Conservation (phyloP, 1,139 yeast species). For the Nakaseomyces sp. region DNA sequence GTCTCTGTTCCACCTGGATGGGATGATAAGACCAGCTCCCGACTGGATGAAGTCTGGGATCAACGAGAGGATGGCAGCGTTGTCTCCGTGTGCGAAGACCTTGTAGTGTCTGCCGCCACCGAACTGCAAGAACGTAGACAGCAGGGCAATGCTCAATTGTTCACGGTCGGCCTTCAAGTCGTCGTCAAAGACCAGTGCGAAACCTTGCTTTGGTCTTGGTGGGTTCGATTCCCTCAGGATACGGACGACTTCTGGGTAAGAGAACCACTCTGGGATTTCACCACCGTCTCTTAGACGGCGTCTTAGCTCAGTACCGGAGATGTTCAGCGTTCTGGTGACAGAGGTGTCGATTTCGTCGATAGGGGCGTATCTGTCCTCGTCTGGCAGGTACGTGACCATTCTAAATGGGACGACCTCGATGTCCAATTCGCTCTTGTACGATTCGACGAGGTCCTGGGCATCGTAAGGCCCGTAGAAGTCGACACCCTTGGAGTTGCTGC, state of each 20-base stretch:
- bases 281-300: conserved; percentile 79
- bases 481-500: conserved; percentile 83
- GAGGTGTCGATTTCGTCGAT: conserved; percentile 81
- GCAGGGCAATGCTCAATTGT: conserved; percentile 74
- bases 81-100: conserved; percentile 36
- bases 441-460: conserved; percentile 82
- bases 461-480: conserved; percentile 97
- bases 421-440: conserved; percentile 65
- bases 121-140: conserved; percentile 82
- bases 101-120: conserved; percentile 82
- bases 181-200: conserved; percentile 49
- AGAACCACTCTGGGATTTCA: conserved; percentile 92
- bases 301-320: conserved; percentile 92
- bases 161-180: conserved; percentile 32
- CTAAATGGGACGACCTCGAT: conserved; percentile 93
- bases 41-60: conserved; percentile 79
- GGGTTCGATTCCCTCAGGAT: conserved; percentile 90
- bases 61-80: conserved; percentile 27
- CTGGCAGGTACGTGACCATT: conserved; percentile 94
- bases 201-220: conserved; percentile 84
- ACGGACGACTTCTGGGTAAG: conserved; percentile 90
- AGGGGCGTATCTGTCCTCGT: conserved; percentile 91
- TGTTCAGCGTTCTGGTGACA: conserved; percentile 68
- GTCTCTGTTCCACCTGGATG: conserved; percentile 33
- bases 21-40: conserved; percentile 81